Conservation (phyloP, 768 basidiomycete species). For the Lanmaoa rubissima region DNA sequence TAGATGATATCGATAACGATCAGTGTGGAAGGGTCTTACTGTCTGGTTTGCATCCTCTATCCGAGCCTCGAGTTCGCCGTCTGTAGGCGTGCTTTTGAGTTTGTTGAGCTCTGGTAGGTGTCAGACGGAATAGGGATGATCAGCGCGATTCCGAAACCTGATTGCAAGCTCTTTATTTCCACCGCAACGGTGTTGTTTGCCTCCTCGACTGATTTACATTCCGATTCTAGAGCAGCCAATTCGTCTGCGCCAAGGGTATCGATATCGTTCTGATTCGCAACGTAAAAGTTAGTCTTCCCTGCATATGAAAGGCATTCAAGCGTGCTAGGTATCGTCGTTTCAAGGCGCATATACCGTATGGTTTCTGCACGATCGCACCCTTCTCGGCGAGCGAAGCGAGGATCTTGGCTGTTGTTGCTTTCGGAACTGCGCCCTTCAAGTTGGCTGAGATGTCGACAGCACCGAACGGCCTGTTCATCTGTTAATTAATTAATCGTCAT, state of each 20-base stretch:
- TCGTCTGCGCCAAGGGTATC: slow-evolving; percentile 62
- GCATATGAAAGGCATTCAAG: not conserved
- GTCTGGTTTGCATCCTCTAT: slow-evolving; percentile 49
- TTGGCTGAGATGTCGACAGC: slow-evolving; percentile 92
- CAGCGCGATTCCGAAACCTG: slow-evolving; percentile 18
- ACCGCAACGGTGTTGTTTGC: slow-evolving; percentile 51
- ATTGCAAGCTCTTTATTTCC: slow-evolving; percentile 47
- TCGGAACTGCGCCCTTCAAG: slow-evolving; percentile 85
- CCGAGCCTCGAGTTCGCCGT: slow-evolving; percentile 57
- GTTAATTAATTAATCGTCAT: not conserved
- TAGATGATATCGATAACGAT: slow-evolving; percentile 3
- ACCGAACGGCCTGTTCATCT: slow-evolving; percentile 95
- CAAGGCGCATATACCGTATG: slow-evolving; percentile 57
- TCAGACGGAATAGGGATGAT: slow-evolving; percentile 6
- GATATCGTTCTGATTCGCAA: slow-evolving; percentile 75
- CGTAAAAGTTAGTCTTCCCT: slow-evolving; percentile 89
- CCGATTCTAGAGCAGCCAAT: slow-evolving; percentile 56
- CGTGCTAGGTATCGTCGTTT: not conserved
- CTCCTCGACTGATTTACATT: slow-evolving; percentile 57
- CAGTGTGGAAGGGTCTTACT: slow-evolving; percentile 40
- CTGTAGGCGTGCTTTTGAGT: slow-evolving; percentile 65
- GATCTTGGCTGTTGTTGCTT: slow-evolving; percentile 82
- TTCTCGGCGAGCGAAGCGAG: slow-evolving; percentile 80
- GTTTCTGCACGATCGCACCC: slow-evolving; percentile 77
- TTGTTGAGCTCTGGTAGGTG: slow-evolving; percentile 56